These are phyloP conservation scores for Dryas octopetala DNA, from an alignment of 306 rosid species.

Conservation along the genomic window DNA sequence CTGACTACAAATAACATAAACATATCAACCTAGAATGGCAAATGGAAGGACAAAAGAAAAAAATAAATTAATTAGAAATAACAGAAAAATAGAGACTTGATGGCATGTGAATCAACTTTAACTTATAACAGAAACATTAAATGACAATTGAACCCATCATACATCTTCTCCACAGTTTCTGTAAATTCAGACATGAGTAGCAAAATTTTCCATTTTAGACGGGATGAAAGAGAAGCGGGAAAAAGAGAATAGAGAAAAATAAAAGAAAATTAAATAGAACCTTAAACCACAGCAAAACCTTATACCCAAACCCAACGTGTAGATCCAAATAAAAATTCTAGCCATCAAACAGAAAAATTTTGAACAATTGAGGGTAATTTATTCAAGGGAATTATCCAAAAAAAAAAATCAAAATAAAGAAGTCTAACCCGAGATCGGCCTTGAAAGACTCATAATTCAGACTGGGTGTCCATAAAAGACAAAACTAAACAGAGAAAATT, in stretches of 20 bases:
- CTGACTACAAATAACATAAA: not conserved
- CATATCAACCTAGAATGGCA: constrained; percentile 1
- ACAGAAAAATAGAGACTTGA: not conserved
- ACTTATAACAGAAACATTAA: constrained; percentile 1
- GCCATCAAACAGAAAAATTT: constrained; percentile 16
- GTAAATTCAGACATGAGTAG: constrained; percentile 9
- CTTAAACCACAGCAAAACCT: constrained; percentile 49
- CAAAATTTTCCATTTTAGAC: constrained; percentile 3
- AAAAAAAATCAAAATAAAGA: not conserved
- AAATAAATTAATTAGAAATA: not conserved
- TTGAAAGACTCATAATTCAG: constrained; percentile 24
- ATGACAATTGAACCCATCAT: constrained; percentile 7
- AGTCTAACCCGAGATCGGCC: constrained; percentile 18
- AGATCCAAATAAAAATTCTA: constrained; percentile 18
- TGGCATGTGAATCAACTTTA: constrained; percentile 15
- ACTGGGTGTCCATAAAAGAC: not conserved
- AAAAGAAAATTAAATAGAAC: not conserved
- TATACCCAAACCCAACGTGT: constrained; percentile 9
- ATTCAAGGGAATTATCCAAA: constrained; percentile 5
- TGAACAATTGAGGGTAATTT: constrained; percentile 14
- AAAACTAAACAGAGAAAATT: constrained; percentile 7
- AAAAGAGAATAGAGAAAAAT: not conserved
- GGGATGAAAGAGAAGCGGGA: constrained; percentile 12
- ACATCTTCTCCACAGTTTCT: constrained; percentile 5
- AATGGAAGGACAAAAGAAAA: not conserved